A percentile compares a stretch with the other conserved stretches of the same genome.
phyloP scores from a whole-genome alignment of 225 moss, liverwort and hornwort species.

The Ulota crispa region DNA sequence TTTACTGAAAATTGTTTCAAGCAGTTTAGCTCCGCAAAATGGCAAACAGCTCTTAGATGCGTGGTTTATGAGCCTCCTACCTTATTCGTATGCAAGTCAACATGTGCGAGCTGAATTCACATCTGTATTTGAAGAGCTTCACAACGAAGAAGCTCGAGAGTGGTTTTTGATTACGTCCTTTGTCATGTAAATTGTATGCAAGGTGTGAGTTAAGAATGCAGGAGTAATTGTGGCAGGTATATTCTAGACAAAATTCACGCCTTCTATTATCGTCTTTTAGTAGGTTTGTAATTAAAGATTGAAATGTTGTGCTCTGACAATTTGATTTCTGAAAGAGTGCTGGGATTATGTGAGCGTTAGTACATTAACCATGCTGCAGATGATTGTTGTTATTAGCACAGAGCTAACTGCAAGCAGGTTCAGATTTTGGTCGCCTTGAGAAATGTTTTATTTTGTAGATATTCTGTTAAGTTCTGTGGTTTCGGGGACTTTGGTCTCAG shows the following conservation, averaged over 20 bases:
- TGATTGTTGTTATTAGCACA: background rate
- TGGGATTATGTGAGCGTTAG: too few relatives aligned
- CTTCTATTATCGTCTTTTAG: background rate
- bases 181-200: background rate
- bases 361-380: background rate
- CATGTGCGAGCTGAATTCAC: background rate
- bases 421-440: background rate
- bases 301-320: background rate
- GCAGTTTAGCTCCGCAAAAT: too few relatives aligned
- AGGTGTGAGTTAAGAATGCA: background rate
- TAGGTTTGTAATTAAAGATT: background rate
- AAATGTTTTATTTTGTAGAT: background rate
- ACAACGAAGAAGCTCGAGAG: background rate
- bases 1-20: too few relatives aligned
- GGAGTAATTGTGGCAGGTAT: background rate
- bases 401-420: background rate
- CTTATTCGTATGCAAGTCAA: background rate
- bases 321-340: background rate
- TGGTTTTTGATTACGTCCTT: background rate
- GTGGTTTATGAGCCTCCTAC: too few relatives aligned
- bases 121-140: background rate
- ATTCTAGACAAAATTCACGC: background rate
- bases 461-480: background rate
- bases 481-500: background rate
- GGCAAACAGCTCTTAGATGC: too few relatives aligned